Evolutionary conservation across 2,329 filamentous ascomycete genomes (phyloP).

Genomic region (Colletotrichum lindemuthianum): DNA sequence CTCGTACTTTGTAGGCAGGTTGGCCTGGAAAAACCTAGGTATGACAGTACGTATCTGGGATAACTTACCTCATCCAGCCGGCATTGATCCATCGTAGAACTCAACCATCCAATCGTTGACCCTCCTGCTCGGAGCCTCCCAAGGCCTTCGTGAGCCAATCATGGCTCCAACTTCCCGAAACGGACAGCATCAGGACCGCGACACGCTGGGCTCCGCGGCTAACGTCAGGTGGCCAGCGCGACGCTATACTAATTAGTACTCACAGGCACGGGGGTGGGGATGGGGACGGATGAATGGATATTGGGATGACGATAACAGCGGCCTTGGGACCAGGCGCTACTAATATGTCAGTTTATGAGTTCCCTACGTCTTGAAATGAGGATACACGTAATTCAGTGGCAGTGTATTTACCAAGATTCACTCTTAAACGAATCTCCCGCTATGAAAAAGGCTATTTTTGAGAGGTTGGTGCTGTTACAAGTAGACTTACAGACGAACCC

Average conservation of each 20-base stretch:
- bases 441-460: neutral
- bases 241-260: neutral
- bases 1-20: too few species aligned
- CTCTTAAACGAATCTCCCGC: neutral
- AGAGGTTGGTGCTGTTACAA: neutral
- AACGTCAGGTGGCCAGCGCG: constrained; percentile 24
- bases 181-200: neutral
- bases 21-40: too few species aligned
- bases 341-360: neutral
- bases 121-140: too few species aligned
- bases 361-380: neutral
- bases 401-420: constrained; percentile 11
- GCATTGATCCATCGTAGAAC: too few species aligned
- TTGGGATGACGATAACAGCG: too few species aligned
- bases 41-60: too few species aligned
- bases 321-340: too few species aligned
- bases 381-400: constrained; percentile 21
- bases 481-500: too few species aligned
- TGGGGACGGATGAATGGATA: too few species aligned
- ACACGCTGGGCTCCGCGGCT: constrained; percentile 26
- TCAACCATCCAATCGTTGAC: too few species aligned
- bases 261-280: constrained; percentile 8
- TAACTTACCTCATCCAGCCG: too few species aligned
- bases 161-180: neutral
- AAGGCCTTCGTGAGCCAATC: constrained; percentile 8